Conservation (phyloP, 164 flowering plant genomes). For the Piper longum region DNA sequence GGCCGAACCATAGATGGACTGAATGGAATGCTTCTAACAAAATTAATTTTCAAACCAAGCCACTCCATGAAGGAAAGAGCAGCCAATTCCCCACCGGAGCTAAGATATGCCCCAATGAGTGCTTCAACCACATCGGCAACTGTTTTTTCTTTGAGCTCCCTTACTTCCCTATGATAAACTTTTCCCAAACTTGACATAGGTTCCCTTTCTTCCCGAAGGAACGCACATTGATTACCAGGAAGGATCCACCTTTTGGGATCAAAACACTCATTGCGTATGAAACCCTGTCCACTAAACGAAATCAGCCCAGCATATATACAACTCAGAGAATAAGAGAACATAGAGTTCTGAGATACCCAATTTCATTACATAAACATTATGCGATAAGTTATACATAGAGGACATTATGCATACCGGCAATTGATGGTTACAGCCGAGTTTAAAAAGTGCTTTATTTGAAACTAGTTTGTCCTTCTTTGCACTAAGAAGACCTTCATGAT, state of each 20-base stretch:
- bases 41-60: conserved; percentile 64
- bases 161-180: conserved; percentile 25
- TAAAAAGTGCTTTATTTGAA: conserved; percentile 48
- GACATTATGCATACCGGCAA: conserved; percentile 40
- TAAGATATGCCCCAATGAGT: conserved; percentile 67
- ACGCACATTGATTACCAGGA: conserved; percentile 33
- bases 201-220: conserved; percentile 19
- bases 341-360: neutral
- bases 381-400: neutral
- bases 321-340: neutral
- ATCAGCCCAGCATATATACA: neutral
- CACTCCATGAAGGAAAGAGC: conserved; percentile 55
- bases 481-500: conserved; percentile 76
- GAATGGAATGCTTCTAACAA: conserved; percentile 18
- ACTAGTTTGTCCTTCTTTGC: conserved; percentile 38
- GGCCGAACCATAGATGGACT: conserved; percentile 20
- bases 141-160: conserved; percentile 37
- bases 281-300: conserved; percentile 34
- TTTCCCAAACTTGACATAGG: conserved; percentile 15
- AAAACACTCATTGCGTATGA: conserved; percentile 49
- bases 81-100: conserved; percentile 54
- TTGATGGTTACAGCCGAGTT: conserved; percentile 47
- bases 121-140: conserved; percentile 90
- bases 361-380: neutral
- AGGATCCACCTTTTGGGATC: conserved; percentile 54